Evolutionary conservation across 495 filamentous ascomycete species (phyloP), one percentile per base, ranked within the genome.

Genomic region (Penicillium malachiteum): DNA sequence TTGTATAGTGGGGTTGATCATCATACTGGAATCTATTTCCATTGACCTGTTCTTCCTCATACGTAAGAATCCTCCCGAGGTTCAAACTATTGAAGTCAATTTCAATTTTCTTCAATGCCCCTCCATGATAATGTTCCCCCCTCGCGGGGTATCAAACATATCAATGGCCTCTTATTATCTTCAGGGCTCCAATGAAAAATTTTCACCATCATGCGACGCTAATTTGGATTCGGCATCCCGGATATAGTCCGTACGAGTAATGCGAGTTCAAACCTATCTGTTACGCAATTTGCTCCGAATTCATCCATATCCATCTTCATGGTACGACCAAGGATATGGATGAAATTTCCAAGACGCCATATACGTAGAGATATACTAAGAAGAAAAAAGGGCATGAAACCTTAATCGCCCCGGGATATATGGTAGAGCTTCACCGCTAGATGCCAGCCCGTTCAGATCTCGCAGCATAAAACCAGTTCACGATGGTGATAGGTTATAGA

Each of bases 341-440:
- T 26, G 21, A 26, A 26, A 26, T 26, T 4, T 26, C 21, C 21
- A 26, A 32, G 43, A 32, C 8, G 26, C 26, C 31, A 46, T 46
- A 46, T 13, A 26, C 21, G 21, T 26, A 21, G 10, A 46, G n/a
- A 30, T 14, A 8, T 46, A 32, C 43, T 39, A 52, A 31, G 40
- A 32, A 42, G 16, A 26, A 26, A 26, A 26, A 26, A 26, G n/a
- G n/a, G 21, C 21, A 30, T 16, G 26, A 30, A 52, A 41, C 33
- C 37, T 26, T 40, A 46, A 55, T 42, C 41, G 44, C 45, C 14
- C 52, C 55, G 50, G 57, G 39, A 16, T 52, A 35, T 32, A 66
- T 48, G 50, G 55, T 59, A 40, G 14, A 54, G 54, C 63, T 64
- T 59, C 65, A 68, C 65, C 65, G 65, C 65, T 66, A 68, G 42